Base-by-base conservation (phyloP, 139 green algal genomes). In the Closterium sp. region DNA sequence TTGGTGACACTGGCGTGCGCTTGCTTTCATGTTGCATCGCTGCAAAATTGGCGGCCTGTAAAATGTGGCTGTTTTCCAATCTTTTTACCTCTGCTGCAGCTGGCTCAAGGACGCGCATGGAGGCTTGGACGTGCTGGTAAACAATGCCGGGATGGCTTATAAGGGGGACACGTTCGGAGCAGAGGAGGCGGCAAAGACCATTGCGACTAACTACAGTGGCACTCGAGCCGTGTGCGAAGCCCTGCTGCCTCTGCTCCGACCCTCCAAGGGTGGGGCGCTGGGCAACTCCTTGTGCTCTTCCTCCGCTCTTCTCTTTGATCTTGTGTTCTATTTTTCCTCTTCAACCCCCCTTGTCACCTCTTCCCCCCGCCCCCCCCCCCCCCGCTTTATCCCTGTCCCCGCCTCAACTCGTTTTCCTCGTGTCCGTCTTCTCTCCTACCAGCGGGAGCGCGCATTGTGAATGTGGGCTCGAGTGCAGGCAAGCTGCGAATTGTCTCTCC, bases 81-180 rank as follows among this genome's bases (percentile, higher is more conserved):
- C 21, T 69, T 16, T 2, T 25, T 16, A 25, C 12, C 43, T 69
- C 43, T 31, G 21, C 33, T 32, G 32, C 90, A 93, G 94, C n/a
- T 95, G 93, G 93, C 36, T 95, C 25, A 34, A 95, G 87, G 34
- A 87, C 12, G 55, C 87, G 83, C 94, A 93, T 83, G 90, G 90
- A 66, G 93, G 93, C 3, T 5, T 95, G 35, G 93, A 95, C 33
- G 90, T 95, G 12, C 81, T 95, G 3, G 93, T 95, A 8, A 95
- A 95, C 93, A 95, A 95, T 83, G 93, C 93, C 7, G 93, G 93
- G 28, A 94, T 95, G 21, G 93, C 93, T 34, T 94, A 94, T 84
- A 93, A 95, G 36, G 93, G 93, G 36, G 90, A 95, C 81, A 76
- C 21, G 31, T 95, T 95, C 92, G 92, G 93, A 33, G 35, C 93